phyloP scores from a whole-genome alignment of 2,329 filamentous ascomycete genomes.

The Chaetomiaceae sp. region DNA sequence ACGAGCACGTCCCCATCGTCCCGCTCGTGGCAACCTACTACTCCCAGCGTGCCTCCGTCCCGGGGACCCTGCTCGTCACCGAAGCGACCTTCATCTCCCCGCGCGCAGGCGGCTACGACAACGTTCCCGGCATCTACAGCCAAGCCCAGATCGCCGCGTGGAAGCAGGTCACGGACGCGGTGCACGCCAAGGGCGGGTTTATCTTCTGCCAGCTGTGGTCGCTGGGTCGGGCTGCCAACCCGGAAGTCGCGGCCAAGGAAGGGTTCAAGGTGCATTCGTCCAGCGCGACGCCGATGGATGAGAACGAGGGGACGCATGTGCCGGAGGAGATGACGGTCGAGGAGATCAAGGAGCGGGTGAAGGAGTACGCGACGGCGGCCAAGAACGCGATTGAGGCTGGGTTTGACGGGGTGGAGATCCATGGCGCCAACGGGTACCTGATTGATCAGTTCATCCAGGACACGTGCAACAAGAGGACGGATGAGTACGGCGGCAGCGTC shows the following conservation, averaged over 20 bases:
- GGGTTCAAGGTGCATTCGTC: slow-evolving; percentile 36
- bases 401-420: slow-evolving; percentile 44
- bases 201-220: slow-evolving; percentile 60
- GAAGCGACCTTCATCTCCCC: slow-evolving; percentile 44
- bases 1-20: slow-evolving; percentile 23
- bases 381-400: slow-evolving; percentile 44
- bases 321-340: slow-evolving; percentile 42
- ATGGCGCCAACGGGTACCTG: slow-evolving; percentile 55
- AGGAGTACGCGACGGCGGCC: slow-evolving; percentile 51
- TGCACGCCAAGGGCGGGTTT: slow-evolving; percentile 56
- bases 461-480: slow-evolving; percentile 48
- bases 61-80: slow-evolving; percentile 40
- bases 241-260: slow-evolving; percentile 30
- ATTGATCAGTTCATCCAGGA: slow-evolving; percentile 53
- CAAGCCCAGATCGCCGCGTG: slow-evolving; percentile 52
- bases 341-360: slow-evolving; percentile 52
- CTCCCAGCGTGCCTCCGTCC: slow-evolving; percentile 37
- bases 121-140: slow-evolving; percentile 56
- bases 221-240: slow-evolving; percentile 34
- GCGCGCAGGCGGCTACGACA: slow-evolving; percentile 34
- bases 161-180: slow-evolving; percentile 55
- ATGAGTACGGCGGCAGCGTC: slow-evolving; percentile 52
- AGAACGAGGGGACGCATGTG: slow-evolving; percentile 32
- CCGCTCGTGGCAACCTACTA: slow-evolving; percentile 36
- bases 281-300: slow-evolving; percentile 42